phyloP scores from a whole-genome alignment of 116 monocot species.

The Zostera marina region DNA sequence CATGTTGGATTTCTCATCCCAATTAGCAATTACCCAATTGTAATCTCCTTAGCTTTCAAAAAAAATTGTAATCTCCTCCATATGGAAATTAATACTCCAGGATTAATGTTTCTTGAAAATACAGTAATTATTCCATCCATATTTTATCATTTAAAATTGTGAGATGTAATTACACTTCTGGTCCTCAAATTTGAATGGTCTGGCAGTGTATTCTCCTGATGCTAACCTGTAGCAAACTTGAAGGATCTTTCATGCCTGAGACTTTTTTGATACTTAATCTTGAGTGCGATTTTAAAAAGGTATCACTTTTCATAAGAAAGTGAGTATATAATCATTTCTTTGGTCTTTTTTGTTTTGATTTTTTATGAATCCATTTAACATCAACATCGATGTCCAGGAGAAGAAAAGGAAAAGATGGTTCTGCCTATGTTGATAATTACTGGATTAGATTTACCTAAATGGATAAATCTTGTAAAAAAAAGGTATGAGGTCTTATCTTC shows the following conservation, averaged over 20 bases:
- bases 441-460: neutral
- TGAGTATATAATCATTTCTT: slow-evolving; percentile 2
- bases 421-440: neutral
- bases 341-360: neutral
- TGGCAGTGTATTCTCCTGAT: slow-evolving; percentile 29
- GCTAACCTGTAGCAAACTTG: slow-evolving; percentile 19
- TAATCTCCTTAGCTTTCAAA: too few relatives aligned
- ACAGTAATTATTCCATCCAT: too few relatives aligned
- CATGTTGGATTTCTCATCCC: too few relatives aligned
- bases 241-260: too few relatives aligned
- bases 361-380: too few relatives aligned
- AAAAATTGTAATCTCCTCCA: too few relatives aligned
- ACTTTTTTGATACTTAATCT: slow-evolving; percentile 30
- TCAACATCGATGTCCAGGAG: too few relatives aligned
- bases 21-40: too few relatives aligned
- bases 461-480: neutral
- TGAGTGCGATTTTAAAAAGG: slow-evolving; percentile 10
- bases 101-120: too few relatives aligned
- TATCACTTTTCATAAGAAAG: slow-evolving; percentile 1
- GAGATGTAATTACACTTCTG: slow-evolving; percentile 11
- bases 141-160: slow-evolving; percentile 4
- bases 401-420: neutral
- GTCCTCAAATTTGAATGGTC: slow-evolving; percentile 58
- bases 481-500: neutral
- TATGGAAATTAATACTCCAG: too few relatives aligned